Conservation (phyloP, 2,329 filamentous ascomycete species). For the Fusarium armeniacum region DNA sequence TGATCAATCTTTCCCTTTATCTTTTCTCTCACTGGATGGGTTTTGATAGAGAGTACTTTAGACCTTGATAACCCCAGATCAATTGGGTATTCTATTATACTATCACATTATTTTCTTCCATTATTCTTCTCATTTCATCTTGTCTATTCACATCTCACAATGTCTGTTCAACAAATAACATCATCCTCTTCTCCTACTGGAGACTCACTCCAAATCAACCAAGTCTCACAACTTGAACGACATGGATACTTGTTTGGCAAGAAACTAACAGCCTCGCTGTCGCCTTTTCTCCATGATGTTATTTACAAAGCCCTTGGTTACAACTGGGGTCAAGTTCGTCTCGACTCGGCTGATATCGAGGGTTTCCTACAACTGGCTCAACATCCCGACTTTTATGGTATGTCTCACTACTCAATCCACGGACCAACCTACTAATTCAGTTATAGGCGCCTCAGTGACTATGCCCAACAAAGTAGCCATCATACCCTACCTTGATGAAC, state of each 20-base stretch:
- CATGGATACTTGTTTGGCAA: constrained; percentile 71
- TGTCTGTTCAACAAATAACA: constrained; percentile 39
- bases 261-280: constrained; percentile 68
- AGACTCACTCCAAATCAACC: constrained; percentile 43
- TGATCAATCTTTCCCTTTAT: constrained; percentile 20
- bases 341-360: constrained; percentile 66
- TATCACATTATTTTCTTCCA: neutral
- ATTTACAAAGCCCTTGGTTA: constrained; percentile 66
- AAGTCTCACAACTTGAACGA: constrained; percentile 54
- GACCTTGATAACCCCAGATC: neutral
- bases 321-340: constrained; percentile 65
- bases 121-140: neutral
- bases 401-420: constrained; percentile 21
- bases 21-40: constrained; percentile 26
- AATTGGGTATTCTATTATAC: neutral
- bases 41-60: constrained; percentile 30
- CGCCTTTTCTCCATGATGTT: constrained; percentile 67
- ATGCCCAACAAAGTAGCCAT: constrained; percentile 89
- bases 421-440: neutral
- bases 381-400: constrained; percentile 73
- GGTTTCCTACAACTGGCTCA: constrained; percentile 66
- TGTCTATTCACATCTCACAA: constrained; percentile 12
- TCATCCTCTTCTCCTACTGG: constrained; percentile 35
- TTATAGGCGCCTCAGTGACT: constrained; percentile 76
- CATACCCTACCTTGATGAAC: constrained; percentile 77